Evolutionary conservation across 257 asterid genomes (phyloP), one percentile per base, ranked within the genome.

Genomic region (Nicotiana undulata): DNA sequence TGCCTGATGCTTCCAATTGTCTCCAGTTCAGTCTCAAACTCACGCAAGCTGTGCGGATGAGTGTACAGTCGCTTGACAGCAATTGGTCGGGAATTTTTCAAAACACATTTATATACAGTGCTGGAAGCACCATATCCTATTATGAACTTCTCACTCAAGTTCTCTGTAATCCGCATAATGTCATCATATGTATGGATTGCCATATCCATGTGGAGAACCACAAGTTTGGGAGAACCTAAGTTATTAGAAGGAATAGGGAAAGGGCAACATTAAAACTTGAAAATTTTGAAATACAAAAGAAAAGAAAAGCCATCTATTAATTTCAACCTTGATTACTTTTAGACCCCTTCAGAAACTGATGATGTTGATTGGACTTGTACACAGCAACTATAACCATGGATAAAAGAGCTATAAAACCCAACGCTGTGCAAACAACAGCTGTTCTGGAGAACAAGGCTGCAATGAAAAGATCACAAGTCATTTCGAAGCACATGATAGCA

Each of bases 101-200:
- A 67, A 67, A 83, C 87, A 46, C 99, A 96, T 76, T 94, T 96
- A 81, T 94, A 96, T 17, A 96, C 98, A 3, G 89, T 92, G 89
- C 99, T 96, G 11, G 99, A 96, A 79, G 98, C 97, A 85, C 99
- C 99, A 84, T 88, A 90, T 82, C 99, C 99, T 2, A 96, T 88
- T 17, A 90, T 88, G 88, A 90, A 93, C 82, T 89, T 94, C 88
- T 94, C 99, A 37, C 91, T 92, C 56, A 96, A 81, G 74, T 96
- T 91, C 85, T 96, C 99, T 24, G 99, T 96, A 46, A 93, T 91
- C 75, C 91, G 85, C 98, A 96, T 90, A 29, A 96, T 91, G 80
- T 96, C 99, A 63, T 94, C 98, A 5, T 96, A 96, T 4, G 98
- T 89, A 53, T 96, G 97, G 81, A 94, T 90, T 13, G 99, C 97